These are phyloP conservation scores for Neurospora sp. DNA, from an alignment of 2,329 filamentous ascomycete species.

Conservation along the genomic window DNA sequence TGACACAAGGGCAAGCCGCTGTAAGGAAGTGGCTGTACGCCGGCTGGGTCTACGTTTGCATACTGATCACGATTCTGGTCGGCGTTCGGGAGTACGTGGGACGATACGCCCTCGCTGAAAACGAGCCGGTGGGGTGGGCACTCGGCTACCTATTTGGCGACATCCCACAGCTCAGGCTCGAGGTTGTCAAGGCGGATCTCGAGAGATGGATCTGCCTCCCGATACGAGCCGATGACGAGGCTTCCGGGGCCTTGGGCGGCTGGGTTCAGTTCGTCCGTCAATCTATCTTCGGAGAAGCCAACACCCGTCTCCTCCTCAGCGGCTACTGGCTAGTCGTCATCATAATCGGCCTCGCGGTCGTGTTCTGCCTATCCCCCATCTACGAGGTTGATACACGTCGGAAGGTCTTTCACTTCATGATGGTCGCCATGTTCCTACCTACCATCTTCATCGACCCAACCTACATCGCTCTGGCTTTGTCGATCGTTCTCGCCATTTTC, in stretches of 20 bases:
- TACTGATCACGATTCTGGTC: slow-evolving; percentile 56
- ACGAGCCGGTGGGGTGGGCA: slow-evolving; percentile 88
- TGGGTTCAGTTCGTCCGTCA: slow-evolving; percentile 59
- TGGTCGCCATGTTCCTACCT: slow-evolving; percentile 91
- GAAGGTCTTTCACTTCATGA: slow-evolving; percentile 97
- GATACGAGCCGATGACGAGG: slow-evolving; percentile 23
- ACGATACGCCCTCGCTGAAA: slow-evolving; percentile 53
- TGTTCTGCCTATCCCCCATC: slow-evolving; percentile 63
- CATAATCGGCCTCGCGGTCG: slow-evolving; percentile 58
- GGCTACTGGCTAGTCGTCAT: slow-evolving; percentile 67
- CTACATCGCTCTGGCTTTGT: slow-evolving; percentile 72
- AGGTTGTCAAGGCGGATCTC: slow-evolving; percentile 58
- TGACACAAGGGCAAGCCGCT: slow-evolving; percentile 70
- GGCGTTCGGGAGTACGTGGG: slow-evolving; percentile 64
- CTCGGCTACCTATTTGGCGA: slow-evolving; percentile 83
- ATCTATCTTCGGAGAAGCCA: slow-evolving; percentile 60
- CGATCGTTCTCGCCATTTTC: slow-evolving; percentile 72
- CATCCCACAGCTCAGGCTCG: slow-evolving; percentile 58
- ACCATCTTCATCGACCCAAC: slow-evolving; percentile 78
- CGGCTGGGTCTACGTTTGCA: slow-evolving; percentile 60
- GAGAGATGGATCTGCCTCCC: slow-evolving; percentile 71
- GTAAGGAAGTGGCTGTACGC: slow-evolving; percentile 79
- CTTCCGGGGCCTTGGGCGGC: slow-evolving; percentile 38
- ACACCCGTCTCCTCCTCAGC: slow-evolving; percentile 67
- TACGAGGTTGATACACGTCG: slow-evolving; percentile 92